A percentile compares a stretch with the other conserved stretches of the same genome.
phyloP scores from a whole-genome alignment of 306 rosid species.

The Ormosia semicastrata region DNA sequence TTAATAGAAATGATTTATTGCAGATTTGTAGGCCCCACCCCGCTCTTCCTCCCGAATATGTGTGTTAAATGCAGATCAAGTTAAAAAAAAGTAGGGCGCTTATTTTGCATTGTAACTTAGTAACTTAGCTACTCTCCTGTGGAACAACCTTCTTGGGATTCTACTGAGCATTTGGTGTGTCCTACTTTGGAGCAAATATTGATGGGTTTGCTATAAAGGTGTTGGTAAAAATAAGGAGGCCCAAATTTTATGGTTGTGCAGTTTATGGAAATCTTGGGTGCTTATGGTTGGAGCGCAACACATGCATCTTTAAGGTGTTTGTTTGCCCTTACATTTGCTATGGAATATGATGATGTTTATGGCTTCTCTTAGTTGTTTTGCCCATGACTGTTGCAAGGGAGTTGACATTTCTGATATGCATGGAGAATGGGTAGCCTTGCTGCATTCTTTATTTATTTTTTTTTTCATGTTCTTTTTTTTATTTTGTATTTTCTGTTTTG shows the following conservation, averaged over 20 bases:
- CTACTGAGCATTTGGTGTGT: background rate
- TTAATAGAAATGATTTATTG: background rate
- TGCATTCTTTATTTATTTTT: background rate
- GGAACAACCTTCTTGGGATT: background rate
- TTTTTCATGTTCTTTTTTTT: background rate
- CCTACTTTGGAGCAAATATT: background rate
- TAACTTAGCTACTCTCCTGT: background rate
- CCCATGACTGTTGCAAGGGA: background rate
- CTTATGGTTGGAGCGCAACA: background rate
- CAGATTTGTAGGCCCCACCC: background rate
- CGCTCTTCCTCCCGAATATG: background rate
- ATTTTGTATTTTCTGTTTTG: background rate
- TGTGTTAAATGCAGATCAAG: background rate
- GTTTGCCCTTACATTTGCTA: background rate
- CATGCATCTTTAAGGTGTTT: background rate
- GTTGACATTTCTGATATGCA: background rate
- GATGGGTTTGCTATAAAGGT: background rate
- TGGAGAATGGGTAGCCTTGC: constrained; percentile 2
- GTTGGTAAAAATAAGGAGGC: background rate
- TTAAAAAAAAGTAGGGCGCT: background rate
- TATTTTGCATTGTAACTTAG: background rate
- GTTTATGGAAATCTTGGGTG: background rate
- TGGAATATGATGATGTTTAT: background rate
- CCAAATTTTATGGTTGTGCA: background rate
- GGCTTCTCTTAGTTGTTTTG: background rate